These are phyloP conservation scores for Xylaria sp. DNA, from an alignment of 2,329 filamentous ascomycete species.

Conservation along the genomic window DNA sequence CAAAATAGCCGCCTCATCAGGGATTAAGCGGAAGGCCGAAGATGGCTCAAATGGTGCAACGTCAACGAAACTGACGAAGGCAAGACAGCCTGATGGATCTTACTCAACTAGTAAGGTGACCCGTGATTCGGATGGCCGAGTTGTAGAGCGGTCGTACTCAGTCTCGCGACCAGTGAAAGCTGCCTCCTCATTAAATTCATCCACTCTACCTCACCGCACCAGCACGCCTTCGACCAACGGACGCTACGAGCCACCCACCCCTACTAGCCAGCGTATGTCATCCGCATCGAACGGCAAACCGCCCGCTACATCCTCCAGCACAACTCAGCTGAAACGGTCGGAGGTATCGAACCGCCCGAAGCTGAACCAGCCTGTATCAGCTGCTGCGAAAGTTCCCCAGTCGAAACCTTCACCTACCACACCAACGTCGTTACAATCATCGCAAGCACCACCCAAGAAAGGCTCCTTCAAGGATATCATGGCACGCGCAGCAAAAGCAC, in stretches of 20 bases:
- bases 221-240: slow-evolving; percentile 36
- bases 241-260: slow-evolving; percentile 34
- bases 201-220: slow-evolving; percentile 40
- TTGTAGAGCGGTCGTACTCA: slow-evolving; percentile 33
- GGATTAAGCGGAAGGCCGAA: slow-evolving; percentile 64
- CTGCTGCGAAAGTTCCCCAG: slow-evolving; percentile 32
- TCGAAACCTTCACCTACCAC: slow-evolving; percentile 39
- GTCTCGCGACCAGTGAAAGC: slow-evolving; percentile 33
- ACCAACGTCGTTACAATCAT: slow-evolving; percentile 34
- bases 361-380: slow-evolving; percentile 24
- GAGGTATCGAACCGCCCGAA: slow-evolving; percentile 32
- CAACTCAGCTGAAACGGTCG: slow-evolving; percentile 31
- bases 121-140: slow-evolving; percentile 35
- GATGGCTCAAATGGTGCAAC: slow-evolving; percentile 47
- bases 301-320: slow-evolving; percentile 12
- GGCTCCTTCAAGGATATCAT: slow-evolving; percentile 77
- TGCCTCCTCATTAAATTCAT: slow-evolving; percentile 35
- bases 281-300: slow-evolving; percentile 32
- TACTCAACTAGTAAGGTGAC: slow-evolving; percentile 38
- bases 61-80: slow-evolving; percentile 37
- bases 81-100: slow-evolving; percentile 38
- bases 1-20: slow-evolving; percentile 39
- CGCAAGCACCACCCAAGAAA: slow-evolving; percentile 66
- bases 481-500: slow-evolving; percentile 71
- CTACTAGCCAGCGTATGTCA: slow-evolving; percentile 29